Evolutionary conservation across 2,329 filamentous ascomycete genomes (phyloP).

Genomic region (Cytospora paraplurivora): DNA sequence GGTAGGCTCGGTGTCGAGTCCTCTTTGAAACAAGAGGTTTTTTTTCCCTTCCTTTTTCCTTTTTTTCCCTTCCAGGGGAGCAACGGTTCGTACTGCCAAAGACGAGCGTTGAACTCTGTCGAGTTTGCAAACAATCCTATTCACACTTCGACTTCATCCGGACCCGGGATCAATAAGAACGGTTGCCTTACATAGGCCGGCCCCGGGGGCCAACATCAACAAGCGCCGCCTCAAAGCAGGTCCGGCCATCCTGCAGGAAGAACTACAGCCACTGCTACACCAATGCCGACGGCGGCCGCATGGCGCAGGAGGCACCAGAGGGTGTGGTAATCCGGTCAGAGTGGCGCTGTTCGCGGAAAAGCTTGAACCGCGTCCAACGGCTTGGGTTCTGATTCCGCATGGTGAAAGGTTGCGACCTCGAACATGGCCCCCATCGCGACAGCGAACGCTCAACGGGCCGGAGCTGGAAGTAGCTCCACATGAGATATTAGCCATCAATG

Average conservation of each 20-base stretch:
- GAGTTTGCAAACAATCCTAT: constrained; percentile 12
- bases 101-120: not conserved
- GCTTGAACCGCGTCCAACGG: not conserved
- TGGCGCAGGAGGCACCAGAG: not conserved
- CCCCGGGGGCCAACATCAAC: not conserved
- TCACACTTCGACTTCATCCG: not conserved
- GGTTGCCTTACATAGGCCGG: not conserved
- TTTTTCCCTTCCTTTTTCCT: constrained; percentile 33
- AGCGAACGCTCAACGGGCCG: no score
- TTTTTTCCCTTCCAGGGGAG: not conserved
- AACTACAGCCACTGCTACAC: no score
- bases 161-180: not conserved
- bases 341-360: not conserved
- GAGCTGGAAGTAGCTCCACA: no score
- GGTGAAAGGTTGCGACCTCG: not conserved
- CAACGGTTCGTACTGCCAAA: not conserved
- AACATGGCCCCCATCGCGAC: not conserved
- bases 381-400: not conserved
- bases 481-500: not conserved
- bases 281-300: no score
- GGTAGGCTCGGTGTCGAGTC: constrained; percentile 39
- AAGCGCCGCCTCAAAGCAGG: no score
- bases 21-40: constrained; percentile 40
- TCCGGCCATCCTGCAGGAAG: no score
- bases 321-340: not conserved